A percentile compares a stretch with the other conserved stretches of the same genome.
Evolutionary conservation across 345 rosid genomes (phyloP).

Genomic region (Gynandropsis gynandra): DNA sequence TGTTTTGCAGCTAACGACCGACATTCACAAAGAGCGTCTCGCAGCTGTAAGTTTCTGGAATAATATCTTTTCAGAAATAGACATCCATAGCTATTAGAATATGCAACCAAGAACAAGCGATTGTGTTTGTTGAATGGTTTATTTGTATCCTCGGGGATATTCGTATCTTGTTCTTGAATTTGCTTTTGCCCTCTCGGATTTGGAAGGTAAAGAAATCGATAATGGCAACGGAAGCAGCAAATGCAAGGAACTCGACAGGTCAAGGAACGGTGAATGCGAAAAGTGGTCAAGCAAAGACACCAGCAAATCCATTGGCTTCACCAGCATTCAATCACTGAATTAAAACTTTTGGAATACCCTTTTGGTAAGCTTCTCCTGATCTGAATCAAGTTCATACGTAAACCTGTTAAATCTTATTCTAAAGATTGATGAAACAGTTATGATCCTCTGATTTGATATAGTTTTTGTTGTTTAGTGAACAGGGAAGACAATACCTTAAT

Average conservation of each 20-base stretch:
- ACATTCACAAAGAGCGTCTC: constrained; percentile 84
- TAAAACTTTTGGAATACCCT: constrained; percentile 2
- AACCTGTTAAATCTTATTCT: too few species aligned
- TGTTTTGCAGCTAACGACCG: constrained; percentile 56
- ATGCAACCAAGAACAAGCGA: neutral
- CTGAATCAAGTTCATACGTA: too few species aligned
- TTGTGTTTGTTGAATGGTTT: neutral
- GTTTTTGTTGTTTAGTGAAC: too few species aligned
- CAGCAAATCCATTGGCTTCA: constrained; percentile 48
- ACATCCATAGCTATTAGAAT: constrained; percentile 2
- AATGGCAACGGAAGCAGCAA: constrained; percentile 43
- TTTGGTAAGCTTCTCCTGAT: constrained; percentile 17
- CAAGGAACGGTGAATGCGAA: constrained; percentile 49
- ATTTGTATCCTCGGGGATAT: neutral
- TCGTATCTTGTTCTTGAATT: constrained; percentile 7
- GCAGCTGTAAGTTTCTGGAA: constrained; percentile 50
- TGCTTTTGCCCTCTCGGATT: constrained; percentile 4
- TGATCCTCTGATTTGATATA: too few species aligned
- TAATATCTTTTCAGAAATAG: neutral
- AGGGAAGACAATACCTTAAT: too few species aligned
- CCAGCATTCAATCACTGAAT: constrained; percentile 40
- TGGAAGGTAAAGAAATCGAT: constrained; percentile 72
- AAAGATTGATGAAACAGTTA: too few species aligned
- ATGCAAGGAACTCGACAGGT: constrained; percentile 39
- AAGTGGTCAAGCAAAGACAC: constrained; percentile 52